Evolutionary conservation across 2,329 filamentous ascomycete genomes (phyloP), one percentile per base, ranked within the genome.

Genomic region (Diplodia corticola): DNA sequence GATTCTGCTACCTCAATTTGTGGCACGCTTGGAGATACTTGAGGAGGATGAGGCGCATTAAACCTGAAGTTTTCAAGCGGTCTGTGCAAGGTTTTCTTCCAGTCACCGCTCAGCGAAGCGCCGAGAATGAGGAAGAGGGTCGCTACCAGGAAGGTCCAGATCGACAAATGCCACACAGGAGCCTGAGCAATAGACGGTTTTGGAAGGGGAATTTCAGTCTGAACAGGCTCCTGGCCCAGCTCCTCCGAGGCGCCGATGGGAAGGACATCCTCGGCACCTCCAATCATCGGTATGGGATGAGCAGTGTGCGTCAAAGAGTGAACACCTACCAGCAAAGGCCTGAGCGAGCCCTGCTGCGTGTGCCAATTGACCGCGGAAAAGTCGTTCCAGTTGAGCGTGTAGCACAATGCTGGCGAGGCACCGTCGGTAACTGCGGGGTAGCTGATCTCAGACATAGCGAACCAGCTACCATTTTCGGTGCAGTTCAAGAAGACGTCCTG

Each of bases 401-500:
- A 87, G 73, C 84, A 87, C 63, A 82, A 78, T 9, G 88, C 87
- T 69, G 81, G 79, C 26, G 82, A 80, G 4, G 87, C 88, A 48
- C 84, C 89, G 63, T 92, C 87, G 24, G 93, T 89, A 30, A 97
- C 92, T 10, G 94, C 84, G 3, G 95, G 95, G 72, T 97, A 98
- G 9, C 88, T 88, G 48, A 84, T 85, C 67, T 96, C 94, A 1
- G 94, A 97, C 79, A 98, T 85, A 35, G 93, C 95, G 77, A 94
- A 99, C 93, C 94, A 98, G 68, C 91, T 91, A 33, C 93, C 94
- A n/a, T 84, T 82, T 65, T 91, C 87, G 1, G 93, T 97, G 70
- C 89, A 90, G 75, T 97, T 97, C 67, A 98, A 84, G 73, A 95
- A 96, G 0, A 97, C 77, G 66, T 78, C 76, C 51, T 81, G 78